These are phyloP conservation scores for Blastomyces gilchristii DNA, from an alignment of 2,329 filamentous ascomycete genomes.

Conservation along the genomic window DNA sequence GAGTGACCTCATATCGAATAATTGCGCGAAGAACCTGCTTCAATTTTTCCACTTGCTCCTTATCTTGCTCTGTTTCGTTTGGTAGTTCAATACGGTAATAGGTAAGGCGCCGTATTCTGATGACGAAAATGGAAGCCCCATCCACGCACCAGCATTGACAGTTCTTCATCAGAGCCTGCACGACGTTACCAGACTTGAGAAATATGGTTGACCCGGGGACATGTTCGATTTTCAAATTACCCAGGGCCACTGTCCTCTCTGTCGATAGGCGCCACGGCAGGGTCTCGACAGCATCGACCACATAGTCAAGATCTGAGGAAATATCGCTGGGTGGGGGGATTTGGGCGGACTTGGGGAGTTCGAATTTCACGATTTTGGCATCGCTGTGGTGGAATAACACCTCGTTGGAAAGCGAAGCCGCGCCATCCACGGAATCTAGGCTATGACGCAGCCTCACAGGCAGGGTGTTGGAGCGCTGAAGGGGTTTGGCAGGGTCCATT, in stretches of 20 bases:
- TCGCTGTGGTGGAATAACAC: slow-evolving; percentile 61
- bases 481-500: background rate
- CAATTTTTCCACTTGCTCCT: slow-evolving; percentile 53
- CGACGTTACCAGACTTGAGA: slow-evolving; percentile 69
- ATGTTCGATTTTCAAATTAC: slow-evolving; percentile 71
- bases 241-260: slow-evolving; percentile 74
- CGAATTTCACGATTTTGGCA: slow-evolving; percentile 61
- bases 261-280: slow-evolving; percentile 65
- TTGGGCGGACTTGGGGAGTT: slow-evolving; percentile 25
- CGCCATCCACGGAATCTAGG: slow-evolving; percentile 13
- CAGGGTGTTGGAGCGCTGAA: slow-evolving; percentile 5
- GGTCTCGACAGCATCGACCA: slow-evolving; percentile 48
- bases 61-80: slow-evolving; percentile 52
- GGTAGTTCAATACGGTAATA: slow-evolving; percentile 90
- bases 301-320: slow-evolving; percentile 37
- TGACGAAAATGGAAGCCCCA: slow-evolving; percentile 71
- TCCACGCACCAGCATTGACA: slow-evolving; percentile 93
- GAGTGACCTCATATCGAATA: slow-evolving; percentile 76
- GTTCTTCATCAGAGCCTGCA: slow-evolving; percentile 78
- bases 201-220: slow-evolving; percentile 80
- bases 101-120: slow-evolving; percentile 70
- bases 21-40: slow-evolving; percentile 61
- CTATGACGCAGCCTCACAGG: slow-evolving; percentile 3
- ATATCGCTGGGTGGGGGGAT: slow-evolving; percentile 29
- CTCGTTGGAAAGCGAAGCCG: slow-evolving; percentile 26